Evolutionary conservation across 257 asterid genomes (phyloP).

Genomic region (Galeopsis tetrahit): DNA sequence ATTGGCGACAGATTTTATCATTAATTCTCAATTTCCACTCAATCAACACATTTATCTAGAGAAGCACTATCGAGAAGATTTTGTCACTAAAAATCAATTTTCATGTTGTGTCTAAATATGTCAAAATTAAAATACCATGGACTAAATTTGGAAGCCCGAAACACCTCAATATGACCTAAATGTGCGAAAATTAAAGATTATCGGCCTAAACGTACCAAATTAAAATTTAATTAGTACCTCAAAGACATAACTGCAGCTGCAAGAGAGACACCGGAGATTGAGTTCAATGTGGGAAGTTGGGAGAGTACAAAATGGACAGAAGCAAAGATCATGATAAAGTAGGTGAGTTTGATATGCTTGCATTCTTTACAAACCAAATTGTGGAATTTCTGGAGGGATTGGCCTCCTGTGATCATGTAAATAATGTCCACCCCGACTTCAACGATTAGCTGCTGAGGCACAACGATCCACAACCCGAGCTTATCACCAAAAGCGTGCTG

Average conservation of each 20-base stretch:
- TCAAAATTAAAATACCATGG: too few species aligned
- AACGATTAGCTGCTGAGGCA: conserved; percentile 42
- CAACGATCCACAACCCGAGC: conserved; percentile 45
- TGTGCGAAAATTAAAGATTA: too few species aligned
- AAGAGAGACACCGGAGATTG: conserved; percentile 44
- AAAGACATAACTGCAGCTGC: conserved; percentile 47
- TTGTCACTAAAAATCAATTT: too few species aligned
- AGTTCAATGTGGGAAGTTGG: conserved; percentile 44
- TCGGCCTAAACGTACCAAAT: too few species aligned
- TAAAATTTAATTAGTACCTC: conserved; percentile 35
- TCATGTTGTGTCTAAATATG: too few species aligned
- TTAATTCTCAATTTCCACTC: too few species aligned
- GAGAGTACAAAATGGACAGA: conserved; percentile 43
- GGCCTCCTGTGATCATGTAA: conserved; percentile 46
- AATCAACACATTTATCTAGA: too few species aligned
- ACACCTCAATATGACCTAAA: too few species aligned
- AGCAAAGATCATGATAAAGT: conserved; percentile 44
- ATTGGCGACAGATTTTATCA: too few species aligned
- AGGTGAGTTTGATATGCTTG: conserved; percentile 30
- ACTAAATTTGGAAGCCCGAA: too few species aligned
- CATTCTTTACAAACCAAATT: conserved; percentile 29
- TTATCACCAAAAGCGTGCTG: conserved; percentile 43
- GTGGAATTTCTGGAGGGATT: conserved; percentile 35
- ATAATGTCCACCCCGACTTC: conserved; percentile 45
- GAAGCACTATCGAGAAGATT: too few species aligned